A percentile compares a stretch with the other conserved stretches of the same genome.
phyloP scores from a whole-genome alignment of 2,329 filamentous ascomycete genomes.

The Epicoccum nigrum region DNA sequence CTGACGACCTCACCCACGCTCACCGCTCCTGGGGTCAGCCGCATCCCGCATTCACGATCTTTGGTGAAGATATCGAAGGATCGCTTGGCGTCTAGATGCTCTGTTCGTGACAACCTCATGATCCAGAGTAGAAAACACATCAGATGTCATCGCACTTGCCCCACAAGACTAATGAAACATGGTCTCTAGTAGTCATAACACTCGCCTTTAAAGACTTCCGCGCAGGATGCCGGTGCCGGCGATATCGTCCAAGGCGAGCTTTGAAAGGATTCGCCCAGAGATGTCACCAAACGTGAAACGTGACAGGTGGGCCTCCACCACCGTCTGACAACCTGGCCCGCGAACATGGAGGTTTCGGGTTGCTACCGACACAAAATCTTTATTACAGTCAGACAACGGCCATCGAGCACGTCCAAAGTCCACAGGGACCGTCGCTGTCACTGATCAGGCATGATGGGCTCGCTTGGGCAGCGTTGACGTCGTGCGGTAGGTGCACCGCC shows the following conservation, averaged over 20 bases:
- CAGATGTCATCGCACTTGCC: neutral
- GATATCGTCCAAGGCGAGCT: neutral
- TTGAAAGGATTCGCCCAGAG: conserved; percentile 9
- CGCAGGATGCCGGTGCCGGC: neutral
- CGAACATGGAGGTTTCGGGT: conserved; percentile 9
- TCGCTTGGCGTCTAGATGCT: conserved; percentile 4
- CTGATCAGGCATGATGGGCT: neutral
- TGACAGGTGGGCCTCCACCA: conserved; percentile 24
- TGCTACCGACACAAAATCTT: neutral
- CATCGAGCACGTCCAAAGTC: neutral
- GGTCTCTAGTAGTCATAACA: neutral
- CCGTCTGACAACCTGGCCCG: conserved; percentile 13
- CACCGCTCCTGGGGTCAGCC: conserved; percentile 43
- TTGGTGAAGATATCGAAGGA: conserved; percentile 1
- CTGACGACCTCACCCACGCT: conserved; percentile 28
- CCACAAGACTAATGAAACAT: neutral
- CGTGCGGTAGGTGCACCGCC: neutral
- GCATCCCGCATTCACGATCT: conserved; percentile 29
- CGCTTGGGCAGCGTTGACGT: conserved; percentile 10
- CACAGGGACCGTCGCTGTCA: conserved; percentile 2
- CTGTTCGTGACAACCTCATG: conserved; percentile 1
- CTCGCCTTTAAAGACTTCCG: too few relatives aligned
- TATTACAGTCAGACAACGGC: neutral
- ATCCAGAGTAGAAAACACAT: neutral
- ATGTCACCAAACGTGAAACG: conserved; percentile 28